Evolutionary conservation across 2,329 filamentous ascomycete genomes (phyloP).

Genomic region (Colletotrichum lentis): DNA sequence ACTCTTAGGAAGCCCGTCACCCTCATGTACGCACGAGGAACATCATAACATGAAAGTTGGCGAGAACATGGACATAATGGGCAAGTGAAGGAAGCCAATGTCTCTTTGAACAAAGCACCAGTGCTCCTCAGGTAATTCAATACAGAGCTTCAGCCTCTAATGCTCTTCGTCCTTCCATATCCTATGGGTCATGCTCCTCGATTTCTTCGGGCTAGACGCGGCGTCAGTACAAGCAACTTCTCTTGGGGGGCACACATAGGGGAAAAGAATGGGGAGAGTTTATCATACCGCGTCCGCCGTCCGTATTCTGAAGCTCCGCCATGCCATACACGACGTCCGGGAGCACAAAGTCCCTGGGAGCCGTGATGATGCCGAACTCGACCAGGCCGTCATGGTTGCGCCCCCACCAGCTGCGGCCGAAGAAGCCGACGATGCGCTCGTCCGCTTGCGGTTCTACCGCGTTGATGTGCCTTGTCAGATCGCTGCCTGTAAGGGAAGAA

Average conservation of each 20-base stretch:
- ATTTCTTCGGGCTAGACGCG: no score
- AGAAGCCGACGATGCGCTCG: conserved; percentile 58
- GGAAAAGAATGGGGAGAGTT: no score
- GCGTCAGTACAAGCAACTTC: background rate
- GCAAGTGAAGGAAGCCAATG: no score
- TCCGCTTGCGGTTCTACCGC: conserved; percentile 45
- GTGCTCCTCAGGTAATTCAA: no score
- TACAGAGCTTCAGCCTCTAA: background rate
- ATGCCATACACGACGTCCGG: conserved; percentile 53
- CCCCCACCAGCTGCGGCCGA: conserved; percentile 47
- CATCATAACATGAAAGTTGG: no score
- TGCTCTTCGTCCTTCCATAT: background rate
- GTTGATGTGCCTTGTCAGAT: conserved; percentile 13
- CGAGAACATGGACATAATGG: no score
- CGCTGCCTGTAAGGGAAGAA: background rate
- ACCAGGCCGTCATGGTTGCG: conserved; percentile 40
- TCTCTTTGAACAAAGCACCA: no score
- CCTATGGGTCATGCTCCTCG: no score
- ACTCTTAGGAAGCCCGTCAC: no score
- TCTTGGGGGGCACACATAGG: background rate
- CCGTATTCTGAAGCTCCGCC: conserved; percentile 51
- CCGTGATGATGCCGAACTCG: conserved; percentile 60
- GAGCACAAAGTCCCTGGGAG: conserved; percentile 50
- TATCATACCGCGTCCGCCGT: conserved; percentile 9
- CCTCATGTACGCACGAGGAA: no score